Evolutionary conservation across 2,329 filamentous ascomycete species (phyloP), one percentile per base, ranked within the genome.

Genomic region (Fusarium chuoi): DNA sequence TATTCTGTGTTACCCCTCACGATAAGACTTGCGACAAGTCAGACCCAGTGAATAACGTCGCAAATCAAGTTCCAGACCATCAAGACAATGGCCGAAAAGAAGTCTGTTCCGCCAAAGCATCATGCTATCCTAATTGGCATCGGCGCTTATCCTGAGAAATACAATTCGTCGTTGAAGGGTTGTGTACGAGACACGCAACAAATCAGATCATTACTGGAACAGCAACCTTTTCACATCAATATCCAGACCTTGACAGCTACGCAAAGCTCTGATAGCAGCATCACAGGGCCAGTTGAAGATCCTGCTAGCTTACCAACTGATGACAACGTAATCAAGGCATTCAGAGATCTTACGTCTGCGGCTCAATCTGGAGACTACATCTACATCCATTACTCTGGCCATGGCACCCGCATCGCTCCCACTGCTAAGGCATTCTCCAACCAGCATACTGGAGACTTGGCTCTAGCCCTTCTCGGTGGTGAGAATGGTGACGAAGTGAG

Each of bases 81-180:
- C n/a, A 5, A 39, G 28, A 28, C 17, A 14, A 65, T 65, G 62
- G 55, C 33, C 1, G 24, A 28, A 30, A 20, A 30, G 9, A 7
- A 26, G 36, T 14, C 24, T 17, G 18, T 22, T 6, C 7, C 20
- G 14, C 28, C 51, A 13, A 36, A 20, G 12, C 54, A 64, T 15
- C 22, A 73, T 13, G 68, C 57, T 5, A 60, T 72, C 13, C 28
- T 73, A 7, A 57, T 69, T 15, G 70, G 68, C 2, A 69, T 72
- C 39, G 55, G 72, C 26, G 56, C 68, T 11, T 72, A 73, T 28
- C 41, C 61, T 11, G 35, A 39, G 4, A 33, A 26, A 3, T 36
- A 52, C 17, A 28, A 28, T 20, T 15, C 14, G 15, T 38, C 51
- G 13, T 36, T 73, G 7, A 65, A 36, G 10, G 68, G 68, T 22